These are phyloP conservation scores for Aspergillus texensis DNA, from an alignment of 2,329 filamentous ascomycete species.

Conservation along the genomic window DNA sequence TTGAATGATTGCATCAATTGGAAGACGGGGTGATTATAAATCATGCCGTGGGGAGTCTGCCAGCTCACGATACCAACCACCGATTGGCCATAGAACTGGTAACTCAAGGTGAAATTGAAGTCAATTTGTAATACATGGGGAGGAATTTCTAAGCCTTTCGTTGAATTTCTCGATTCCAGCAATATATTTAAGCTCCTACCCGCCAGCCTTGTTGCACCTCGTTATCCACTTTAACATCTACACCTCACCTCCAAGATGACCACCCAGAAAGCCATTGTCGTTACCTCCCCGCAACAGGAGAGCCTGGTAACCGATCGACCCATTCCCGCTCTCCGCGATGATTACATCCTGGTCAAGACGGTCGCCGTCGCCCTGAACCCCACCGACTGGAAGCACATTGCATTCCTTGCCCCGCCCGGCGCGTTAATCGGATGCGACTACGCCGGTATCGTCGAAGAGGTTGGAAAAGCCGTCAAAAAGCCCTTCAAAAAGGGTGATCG, in stretches of 20 bases:
- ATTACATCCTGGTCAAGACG: conserved; percentile 58
- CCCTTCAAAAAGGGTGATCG: conserved; percentile 55
- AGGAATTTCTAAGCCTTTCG: neutral
- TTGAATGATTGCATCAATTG: no score
- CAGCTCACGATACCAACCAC: neutral
- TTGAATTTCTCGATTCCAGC: neutral
- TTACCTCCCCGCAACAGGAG: conserved; percentile 32
- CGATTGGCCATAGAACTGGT: no score
- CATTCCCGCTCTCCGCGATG: conserved; percentile 47
- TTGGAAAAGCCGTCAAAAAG: conserved; percentile 52
- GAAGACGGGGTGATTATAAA: neutral
- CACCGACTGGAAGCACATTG: conserved; percentile 59
- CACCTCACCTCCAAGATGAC: neutral
- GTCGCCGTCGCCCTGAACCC: conserved; percentile 57
- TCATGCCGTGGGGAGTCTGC: neutral
- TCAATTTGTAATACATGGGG: neutral
- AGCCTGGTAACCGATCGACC: conserved; percentile 17
- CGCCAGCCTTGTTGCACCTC: neutral
- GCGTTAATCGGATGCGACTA: conserved; percentile 55
- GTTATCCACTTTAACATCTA: neutral
- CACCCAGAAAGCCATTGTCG: conserved; percentile 37
- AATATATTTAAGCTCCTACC: neutral
- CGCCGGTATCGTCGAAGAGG: conserved; percentile 55
- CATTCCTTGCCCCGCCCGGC: conserved; percentile 35
- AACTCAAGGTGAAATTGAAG: no score